Evolutionary conservation across 192 early-diverging fungal species (phyloP).

Genomic region (Spizellomyces punctatus): DNA sequence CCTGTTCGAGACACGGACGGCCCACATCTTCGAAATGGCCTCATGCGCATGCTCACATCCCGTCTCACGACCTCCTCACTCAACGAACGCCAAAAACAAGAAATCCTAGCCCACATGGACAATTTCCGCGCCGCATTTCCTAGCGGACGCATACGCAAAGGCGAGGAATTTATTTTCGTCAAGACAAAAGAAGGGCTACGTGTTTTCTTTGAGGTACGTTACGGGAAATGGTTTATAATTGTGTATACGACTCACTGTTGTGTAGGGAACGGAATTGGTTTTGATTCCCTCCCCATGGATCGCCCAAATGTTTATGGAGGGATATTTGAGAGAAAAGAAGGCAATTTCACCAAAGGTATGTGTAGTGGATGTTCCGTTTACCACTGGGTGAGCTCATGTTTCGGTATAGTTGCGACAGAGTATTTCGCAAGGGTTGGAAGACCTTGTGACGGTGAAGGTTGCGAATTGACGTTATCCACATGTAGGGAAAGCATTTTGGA

Average conservation of each 20-base stretch:
- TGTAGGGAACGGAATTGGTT: constrained; percentile 9
- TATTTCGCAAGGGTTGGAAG: no score
- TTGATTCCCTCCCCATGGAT: constrained; percentile 33
- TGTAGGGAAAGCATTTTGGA: no score
- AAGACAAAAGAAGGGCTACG: constrained; percentile 54
- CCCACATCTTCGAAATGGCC: constrained; percentile 49
- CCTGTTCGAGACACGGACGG: constrained; percentile 48
- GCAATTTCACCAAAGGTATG: constrained; percentile 30
- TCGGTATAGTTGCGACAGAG: no score
- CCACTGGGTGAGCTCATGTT: no score
- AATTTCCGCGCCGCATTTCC: constrained; percentile 35
- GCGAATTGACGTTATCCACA: no score
- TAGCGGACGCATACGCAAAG: constrained; percentile 80
- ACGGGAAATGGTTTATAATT: constrained; percentile 37
- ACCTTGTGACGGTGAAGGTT: no score
- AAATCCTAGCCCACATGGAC: constrained; percentile 12
- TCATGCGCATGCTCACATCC: constrained; percentile 42
- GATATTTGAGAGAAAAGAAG: constrained; percentile 39
- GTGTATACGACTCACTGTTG: not conserved
- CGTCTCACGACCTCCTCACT: constrained; percentile 15
- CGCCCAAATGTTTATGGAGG: constrained; percentile 39
- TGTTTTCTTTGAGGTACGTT: no score
- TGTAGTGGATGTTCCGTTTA: no score
- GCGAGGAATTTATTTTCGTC: constrained; percentile 85
- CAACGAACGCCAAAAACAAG: constrained; percentile 9